Evolutionary conservation across 805 yeast genomes (phyloP).

Genomic region (Metschnikowia matae): DNA sequence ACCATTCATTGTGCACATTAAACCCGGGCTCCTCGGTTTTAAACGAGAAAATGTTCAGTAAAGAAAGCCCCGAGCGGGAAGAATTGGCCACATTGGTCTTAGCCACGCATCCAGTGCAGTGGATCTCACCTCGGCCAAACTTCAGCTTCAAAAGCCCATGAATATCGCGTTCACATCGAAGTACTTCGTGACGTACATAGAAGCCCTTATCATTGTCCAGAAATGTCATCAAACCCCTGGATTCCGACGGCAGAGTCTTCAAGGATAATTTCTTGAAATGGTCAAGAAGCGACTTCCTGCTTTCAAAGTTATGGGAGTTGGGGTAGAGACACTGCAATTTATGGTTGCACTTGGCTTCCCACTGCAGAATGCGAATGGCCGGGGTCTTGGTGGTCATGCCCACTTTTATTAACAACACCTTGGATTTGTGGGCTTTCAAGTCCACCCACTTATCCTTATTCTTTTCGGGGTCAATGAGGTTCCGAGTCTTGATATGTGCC

Average conservation of each 20-base stretch:
- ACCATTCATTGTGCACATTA: constrained; percentile 53
- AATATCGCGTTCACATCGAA: constrained; percentile 37
- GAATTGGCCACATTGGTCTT: constrained; percentile 1
- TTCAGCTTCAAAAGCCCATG: constrained; percentile 34
- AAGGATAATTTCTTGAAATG: constrained; percentile 9
- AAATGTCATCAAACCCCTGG: constrained; percentile 14
- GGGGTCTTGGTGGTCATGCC: constrained; percentile 53
- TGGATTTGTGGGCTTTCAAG: constrained; percentile 34
- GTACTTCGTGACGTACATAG: constrained; percentile 25
- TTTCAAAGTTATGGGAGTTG: constrained; percentile 9
- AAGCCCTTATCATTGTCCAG: constrained; percentile 32
- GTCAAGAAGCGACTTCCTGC: constrained; percentile 6
- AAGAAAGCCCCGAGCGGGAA: not conserved
- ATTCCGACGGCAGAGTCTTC: constrained; percentile 4
- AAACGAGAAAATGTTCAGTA: not conserved
- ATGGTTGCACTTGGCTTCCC: constrained; percentile 52
- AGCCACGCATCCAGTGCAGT: constrained; percentile 43
- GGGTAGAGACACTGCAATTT: constrained; percentile 40
- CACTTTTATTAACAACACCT: constrained; percentile 44
- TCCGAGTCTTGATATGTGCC: constrained; percentile 37
- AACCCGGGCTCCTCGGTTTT: constrained; percentile 13
- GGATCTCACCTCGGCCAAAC: constrained; percentile 48
- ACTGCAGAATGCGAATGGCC: constrained; percentile 40
- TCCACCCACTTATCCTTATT: constrained; percentile 25
- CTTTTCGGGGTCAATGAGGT: constrained; percentile 18